Percentiles rank a stretch among this genome's conserved stretches.
phyloP scores from a whole-genome alignment of 2,329 filamentous ascomycete genomes.

The Tolypocladium album region DNA sequence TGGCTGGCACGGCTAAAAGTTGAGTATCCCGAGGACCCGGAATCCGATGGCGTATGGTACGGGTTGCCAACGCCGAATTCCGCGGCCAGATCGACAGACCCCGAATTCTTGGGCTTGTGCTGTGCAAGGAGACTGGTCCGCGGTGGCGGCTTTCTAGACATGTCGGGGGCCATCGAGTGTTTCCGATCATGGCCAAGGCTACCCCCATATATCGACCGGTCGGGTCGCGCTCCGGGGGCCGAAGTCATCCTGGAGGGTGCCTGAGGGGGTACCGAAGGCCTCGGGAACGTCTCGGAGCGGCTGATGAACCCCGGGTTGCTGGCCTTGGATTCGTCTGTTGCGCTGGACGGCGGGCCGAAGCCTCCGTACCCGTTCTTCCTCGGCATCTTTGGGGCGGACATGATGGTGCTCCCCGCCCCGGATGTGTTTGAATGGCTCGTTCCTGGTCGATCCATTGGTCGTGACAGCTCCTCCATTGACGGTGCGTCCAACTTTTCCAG shows the following conservation, averaged over 20 bases:
- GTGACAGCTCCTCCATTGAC: slow-evolving; percentile 1
- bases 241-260: slow-evolving; percentile 34
- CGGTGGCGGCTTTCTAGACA: slow-evolving; percentile 41
- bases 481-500: slow-evolving; percentile 8
- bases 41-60: slow-evolving; percentile 54
- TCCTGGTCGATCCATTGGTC: slow-evolving; percentile 3
- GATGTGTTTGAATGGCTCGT: slow-evolving; percentile 9
- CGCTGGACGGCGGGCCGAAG: slow-evolving; percentile 37
- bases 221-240: slow-evolving; percentile 31
- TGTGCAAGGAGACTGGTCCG: slow-evolving; percentile 35
- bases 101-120: slow-evolving; percentile 22
- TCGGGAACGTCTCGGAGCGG: slow-evolving; percentile 44
- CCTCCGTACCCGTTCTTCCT: slow-evolving; percentile 47
- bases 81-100: slow-evolving; percentile 43
- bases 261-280: slow-evolving; percentile 23
- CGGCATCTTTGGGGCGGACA: slow-evolving; percentile 26
- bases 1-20: slow-evolving; percentile 46
- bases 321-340: slow-evolving; percentile 24
- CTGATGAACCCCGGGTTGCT: slow-evolving; percentile 25
- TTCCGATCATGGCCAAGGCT: slow-evolving; percentile 18
- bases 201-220: slow-evolving; percentile 19
- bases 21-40: slow-evolving; percentile 54
- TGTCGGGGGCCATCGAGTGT: slow-evolving; percentile 37
- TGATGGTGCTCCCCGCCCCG: slow-evolving; percentile 14
- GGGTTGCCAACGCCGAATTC: slow-evolving; percentile 53